Evolutionary conservation across 495 filamentous ascomycete genomes (phyloP).

Genomic region (Aspergillus heteromorphus): DNA sequence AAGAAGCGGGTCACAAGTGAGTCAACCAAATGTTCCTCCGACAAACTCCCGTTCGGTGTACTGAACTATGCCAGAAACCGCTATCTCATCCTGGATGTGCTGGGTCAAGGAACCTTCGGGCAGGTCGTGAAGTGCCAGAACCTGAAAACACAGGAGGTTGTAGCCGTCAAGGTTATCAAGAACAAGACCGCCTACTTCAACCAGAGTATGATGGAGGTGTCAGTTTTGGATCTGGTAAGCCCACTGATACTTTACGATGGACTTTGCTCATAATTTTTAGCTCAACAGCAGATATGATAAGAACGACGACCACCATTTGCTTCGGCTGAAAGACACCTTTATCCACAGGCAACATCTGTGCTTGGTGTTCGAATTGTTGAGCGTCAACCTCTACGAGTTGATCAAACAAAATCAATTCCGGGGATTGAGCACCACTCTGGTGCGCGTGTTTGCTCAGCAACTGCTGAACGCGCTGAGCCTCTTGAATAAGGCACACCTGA

Average conservation of each 20-base stretch:
- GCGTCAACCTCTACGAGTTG: constrained; percentile 96
- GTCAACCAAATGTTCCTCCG: constrained; percentile 23
- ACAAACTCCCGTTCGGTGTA: background rate
- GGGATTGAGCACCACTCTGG: constrained; percentile 92
- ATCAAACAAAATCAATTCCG: constrained; percentile 99
- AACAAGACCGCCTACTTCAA: constrained; percentile 99
- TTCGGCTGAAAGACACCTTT: constrained; percentile 96
- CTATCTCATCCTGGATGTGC: constrained; percentile 95
- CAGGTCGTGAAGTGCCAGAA: constrained; percentile 99
- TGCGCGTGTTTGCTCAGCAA: constrained; percentile 97
- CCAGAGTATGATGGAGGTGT: constrained; percentile 99
- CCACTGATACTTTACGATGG: background rate
- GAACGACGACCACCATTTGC: constrained; percentile 96
- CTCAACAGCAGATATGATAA: constrained; percentile 98
- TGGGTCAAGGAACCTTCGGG: constrained; percentile 98
- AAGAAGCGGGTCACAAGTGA: constrained; percentile 95
- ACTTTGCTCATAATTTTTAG: constrained; percentile 42
- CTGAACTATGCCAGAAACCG: constrained; percentile 62
- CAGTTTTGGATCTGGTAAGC: constrained; percentile 88
- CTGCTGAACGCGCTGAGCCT: constrained; percentile 86
- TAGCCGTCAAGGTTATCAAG: constrained; percentile 99
- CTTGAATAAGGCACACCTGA: constrained; percentile 92
- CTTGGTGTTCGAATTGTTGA: constrained; percentile 93
- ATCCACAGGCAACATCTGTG: constrained; percentile 98
- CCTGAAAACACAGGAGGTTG: constrained; percentile 94